These are phyloP conservation scores for Ustilago sp. DNA, from an alignment of 1,284 basidiomycete species.

Conservation along the genomic window DNA sequence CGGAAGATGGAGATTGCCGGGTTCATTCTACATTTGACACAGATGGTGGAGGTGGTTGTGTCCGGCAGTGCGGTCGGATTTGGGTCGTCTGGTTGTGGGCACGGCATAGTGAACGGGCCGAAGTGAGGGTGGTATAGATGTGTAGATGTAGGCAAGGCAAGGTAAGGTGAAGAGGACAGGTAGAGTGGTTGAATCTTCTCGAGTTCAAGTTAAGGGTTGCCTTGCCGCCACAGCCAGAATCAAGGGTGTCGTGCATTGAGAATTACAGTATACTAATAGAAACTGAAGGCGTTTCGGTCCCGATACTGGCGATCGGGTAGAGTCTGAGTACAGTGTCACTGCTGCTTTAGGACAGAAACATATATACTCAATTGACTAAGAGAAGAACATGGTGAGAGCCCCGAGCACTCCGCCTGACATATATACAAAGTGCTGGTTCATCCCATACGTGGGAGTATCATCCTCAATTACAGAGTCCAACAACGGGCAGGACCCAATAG, in stretches of 20 bases:
- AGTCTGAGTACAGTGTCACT: too few relatives aligned
- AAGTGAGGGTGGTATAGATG: background rate
- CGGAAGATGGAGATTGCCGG: slow-evolving; percentile 44
- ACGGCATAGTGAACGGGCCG: slow-evolving; percentile 32
- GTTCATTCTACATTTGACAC: slow-evolving; percentile 54
- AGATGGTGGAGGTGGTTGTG: slow-evolving; percentile 14
- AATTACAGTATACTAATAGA: background rate
- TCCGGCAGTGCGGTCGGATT: background rate
- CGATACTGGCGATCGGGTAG: too few relatives aligned
- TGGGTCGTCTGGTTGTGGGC: slow-evolving; percentile 45
- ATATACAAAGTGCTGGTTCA: too few relatives aligned
- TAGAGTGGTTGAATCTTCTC: background rate
- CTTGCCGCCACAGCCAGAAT: slow-evolving; percentile 5
- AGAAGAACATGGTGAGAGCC: too few relatives aligned
- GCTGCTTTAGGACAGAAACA: too few relatives aligned
- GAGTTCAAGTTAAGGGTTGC: background rate
- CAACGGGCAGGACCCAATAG: too few relatives aligned
- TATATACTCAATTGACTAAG: too few relatives aligned
- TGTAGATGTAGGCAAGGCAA: too few relatives aligned
- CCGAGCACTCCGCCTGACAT: too few relatives aligned
- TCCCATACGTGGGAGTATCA: too few relatives aligned
- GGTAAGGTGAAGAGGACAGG: background rate
- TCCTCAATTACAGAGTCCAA: too few relatives aligned
- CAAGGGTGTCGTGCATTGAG: slow-evolving; percentile 12
- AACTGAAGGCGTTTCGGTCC: too few relatives aligned